Base-by-base conservation (phyloP, 2,329 filamentous ascomycete genomes). In the Sporothrix luriei region DNA sequence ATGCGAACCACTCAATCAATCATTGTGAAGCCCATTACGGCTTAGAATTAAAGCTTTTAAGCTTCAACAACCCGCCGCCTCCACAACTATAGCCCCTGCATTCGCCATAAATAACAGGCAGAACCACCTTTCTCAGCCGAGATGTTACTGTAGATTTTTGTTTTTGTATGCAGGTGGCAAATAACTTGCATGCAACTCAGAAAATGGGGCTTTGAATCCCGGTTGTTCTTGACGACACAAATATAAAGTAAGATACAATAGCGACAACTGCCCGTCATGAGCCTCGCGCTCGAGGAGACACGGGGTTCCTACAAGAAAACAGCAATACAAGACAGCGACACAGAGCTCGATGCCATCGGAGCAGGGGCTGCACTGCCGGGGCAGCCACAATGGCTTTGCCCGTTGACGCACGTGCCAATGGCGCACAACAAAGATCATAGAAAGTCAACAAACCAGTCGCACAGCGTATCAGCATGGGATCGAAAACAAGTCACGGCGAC, bases 331-430 rank as follows among this genome's bases (percentile, higher is more conserved):
- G 33, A n/a, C 33, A 14, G 7, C 33, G 5, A 43, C 19, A 10
- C 11, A 43, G 19, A 4, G 10, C n/a, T 24, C 4, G 14, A 13
- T 14, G 13, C 9, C 21, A 4, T 21, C 24, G n/a, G 11, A 7
- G 38, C 33, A 43, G 21, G 7, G 33, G 38, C n/a, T 43, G 19
- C n/a, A 24, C 21, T 24, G 38, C 38, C 38, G 3, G 24, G 33
- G 57, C 57, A 46, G 57, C 38, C 38, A 62, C n/a, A 16, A 62
- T 43, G 21, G 57, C 57, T 16, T 14, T 62, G 57, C 46, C 21
- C 14, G 19, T 62, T 46, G 38, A 26, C 38, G 57, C 57, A 62
- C 57, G 57, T 46, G 38, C 57, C 21, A 38, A 21, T 46, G 38
- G 38, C 33, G n/a, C 57, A 57, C 11, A 57, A 10, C 54, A 33